phyloP scores from a whole-genome alignment of 75 land plant genomes.

The Ceratopteris richardii region DNA sequence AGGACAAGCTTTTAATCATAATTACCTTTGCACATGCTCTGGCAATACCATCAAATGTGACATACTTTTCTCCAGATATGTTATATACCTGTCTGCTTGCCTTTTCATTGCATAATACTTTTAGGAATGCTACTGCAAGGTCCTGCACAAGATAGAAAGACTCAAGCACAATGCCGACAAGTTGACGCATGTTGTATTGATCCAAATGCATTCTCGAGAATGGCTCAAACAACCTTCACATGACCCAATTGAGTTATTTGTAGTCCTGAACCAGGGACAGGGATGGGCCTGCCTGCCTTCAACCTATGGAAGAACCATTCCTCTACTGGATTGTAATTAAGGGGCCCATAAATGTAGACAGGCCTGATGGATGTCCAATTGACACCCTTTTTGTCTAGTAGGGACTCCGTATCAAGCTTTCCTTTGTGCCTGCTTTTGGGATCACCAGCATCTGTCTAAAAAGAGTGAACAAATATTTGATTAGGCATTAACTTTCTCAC shows the following conservation, averaged over 20 bases:
- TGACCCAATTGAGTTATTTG: constrained; percentile 98
- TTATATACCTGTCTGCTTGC: constrained; percentile 88
- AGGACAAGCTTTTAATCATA: not conserved
- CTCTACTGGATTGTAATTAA: constrained; percentile 97
- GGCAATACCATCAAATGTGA: constrained; percentile 94
- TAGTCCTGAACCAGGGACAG: constrained; percentile 75
- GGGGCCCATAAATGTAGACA: constrained; percentile 94
- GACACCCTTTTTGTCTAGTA: constrained; percentile 58
- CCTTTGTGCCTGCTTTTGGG: constrained; percentile 99
- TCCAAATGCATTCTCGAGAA: too few species aligned
- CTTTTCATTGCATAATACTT: constrained; percentile 68
- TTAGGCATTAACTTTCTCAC: not conserved
- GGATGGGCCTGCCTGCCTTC: constrained; percentile 93
- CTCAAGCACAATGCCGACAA: constrained; percentile 1
- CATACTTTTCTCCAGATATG: constrained; percentile 90
- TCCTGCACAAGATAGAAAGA: constrained; percentile 35
- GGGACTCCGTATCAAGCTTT: constrained; percentile 91
- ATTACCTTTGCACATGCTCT: constrained; percentile 96
- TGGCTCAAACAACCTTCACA: constrained; percentile 61
- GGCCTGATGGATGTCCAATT: constrained; percentile 93
- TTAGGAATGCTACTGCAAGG: constrained; percentile 69
- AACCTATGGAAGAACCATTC: constrained; percentile 99
- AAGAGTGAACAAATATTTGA: not conserved
- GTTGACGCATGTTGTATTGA: too few species aligned
- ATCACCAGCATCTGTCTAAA: constrained; percentile 86